phyloP scores from a whole-genome alignment of 768 basidiomycete species.

The Hydnum rufescens region DNA sequence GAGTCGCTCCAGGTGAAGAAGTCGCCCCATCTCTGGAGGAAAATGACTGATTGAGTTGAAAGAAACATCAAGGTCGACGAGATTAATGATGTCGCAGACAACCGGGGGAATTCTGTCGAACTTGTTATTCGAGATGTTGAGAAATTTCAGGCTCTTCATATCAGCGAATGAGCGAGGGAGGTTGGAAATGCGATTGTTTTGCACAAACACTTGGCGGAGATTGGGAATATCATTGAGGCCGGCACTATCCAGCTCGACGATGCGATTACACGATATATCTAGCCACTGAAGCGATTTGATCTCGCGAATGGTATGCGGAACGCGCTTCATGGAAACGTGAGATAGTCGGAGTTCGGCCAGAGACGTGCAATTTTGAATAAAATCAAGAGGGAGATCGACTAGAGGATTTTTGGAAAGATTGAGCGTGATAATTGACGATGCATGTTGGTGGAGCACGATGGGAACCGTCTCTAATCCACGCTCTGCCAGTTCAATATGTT shows the following conservation, averaged over 20 bases:
- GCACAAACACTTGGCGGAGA: constrained; percentile 47
- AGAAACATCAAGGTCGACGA: constrained; percentile 79
- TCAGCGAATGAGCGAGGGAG: constrained; percentile 74
- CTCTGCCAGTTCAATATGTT: constrained; percentile 63
- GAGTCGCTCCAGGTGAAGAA: constrained; percentile 48
- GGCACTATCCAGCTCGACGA: constrained; percentile 74
- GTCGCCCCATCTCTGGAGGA: constrained; percentile 56
- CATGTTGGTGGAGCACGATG: constrained; percentile 64
- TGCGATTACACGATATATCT: constrained; percentile 81
- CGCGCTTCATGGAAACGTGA: constrained; percentile 86
- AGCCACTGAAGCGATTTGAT: constrained; percentile 54
- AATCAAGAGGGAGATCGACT: constrained; percentile 91
- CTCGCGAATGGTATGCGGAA: constrained; percentile 67
- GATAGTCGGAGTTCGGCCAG: constrained; percentile 74
- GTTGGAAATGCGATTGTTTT: constrained; percentile 81
- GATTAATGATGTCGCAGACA: constrained; percentile 48
- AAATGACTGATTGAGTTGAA: constrained; percentile 78
- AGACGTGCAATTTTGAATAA: constrained; percentile 69
- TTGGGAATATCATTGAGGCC: constrained; percentile 56
- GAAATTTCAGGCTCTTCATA: constrained; percentile 43
- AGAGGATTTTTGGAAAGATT: constrained; percentile 88
- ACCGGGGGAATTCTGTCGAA: constrained; percentile 57
- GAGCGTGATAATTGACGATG: constrained; percentile 64
- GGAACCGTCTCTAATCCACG: constrained; percentile 75
- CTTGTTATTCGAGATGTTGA: constrained; percentile 95